Conservation (phyloP, 768 basidiomycete species). For the Floccularia luteovirens region DNA sequence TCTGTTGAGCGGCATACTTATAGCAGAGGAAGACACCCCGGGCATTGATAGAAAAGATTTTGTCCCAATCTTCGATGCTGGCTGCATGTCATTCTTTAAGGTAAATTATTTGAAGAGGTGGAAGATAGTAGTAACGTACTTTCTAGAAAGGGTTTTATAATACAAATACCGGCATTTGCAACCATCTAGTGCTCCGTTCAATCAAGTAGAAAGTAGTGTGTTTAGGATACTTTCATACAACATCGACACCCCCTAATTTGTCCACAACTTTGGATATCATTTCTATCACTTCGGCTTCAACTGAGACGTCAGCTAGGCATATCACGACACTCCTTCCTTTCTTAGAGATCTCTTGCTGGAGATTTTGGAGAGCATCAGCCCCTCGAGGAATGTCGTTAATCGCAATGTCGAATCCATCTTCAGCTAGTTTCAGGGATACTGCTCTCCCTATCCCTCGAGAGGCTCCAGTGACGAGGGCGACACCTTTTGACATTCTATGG, state of each 20-base stretch:
- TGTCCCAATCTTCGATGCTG: slow-evolving; percentile 21
- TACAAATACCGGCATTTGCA: slow-evolving; percentile 33
- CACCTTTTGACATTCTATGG: too few relatives aligned
- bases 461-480: slow-evolving; percentile 27
- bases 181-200: slow-evolving; percentile 12
- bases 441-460: slow-evolving; percentile 40
- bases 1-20: slow-evolving; percentile 29
- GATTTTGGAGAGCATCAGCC: slow-evolving; percentile 15
- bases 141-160: slow-evolving; percentile 10
- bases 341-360: slow-evolving; percentile 18
- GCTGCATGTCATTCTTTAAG: slow-evolving; percentile 9
- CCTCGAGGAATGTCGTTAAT: slow-evolving; percentile 32
- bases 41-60: slow-evolving; percentile 22
- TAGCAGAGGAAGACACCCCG: slow-evolving; percentile 32
- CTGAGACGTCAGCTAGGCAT: slow-evolving; percentile 28
- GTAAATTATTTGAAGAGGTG: not conserved
- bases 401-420: slow-evolving; percentile 38
- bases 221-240: slow-evolving; percentile 22
- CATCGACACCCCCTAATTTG: slow-evolving; percentile 36
- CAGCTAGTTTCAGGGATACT: slow-evolving; percentile 37
- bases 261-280: slow-evolving; percentile 24
- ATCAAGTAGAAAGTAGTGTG: not conserved
- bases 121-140: slow-evolving; percentile 6
- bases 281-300: slow-evolving; percentile 30
- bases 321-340: slow-evolving; percentile 14